Conservation (phyloP, 2,329 filamentous ascomycete species). For the Colletotrichum shisoi region DNA sequence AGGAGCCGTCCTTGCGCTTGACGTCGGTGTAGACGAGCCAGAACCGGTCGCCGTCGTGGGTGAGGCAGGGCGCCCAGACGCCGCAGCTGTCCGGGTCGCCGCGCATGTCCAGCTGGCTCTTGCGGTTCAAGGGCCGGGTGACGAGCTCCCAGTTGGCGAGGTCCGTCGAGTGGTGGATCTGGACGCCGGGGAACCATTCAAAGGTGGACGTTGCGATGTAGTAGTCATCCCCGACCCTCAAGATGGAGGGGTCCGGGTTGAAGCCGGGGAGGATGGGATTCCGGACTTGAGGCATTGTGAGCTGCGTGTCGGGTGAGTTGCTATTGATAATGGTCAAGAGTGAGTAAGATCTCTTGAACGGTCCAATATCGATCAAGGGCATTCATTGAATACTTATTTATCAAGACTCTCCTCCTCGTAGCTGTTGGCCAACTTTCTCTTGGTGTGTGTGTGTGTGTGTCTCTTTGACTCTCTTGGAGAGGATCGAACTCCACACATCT, state of each 20-base stretch:
- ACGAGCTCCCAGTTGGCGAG: conserved; percentile 62
- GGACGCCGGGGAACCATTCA: conserved; percentile 64
- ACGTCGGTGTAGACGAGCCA: conserved; percentile 73
- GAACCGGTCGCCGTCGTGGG: conserved; percentile 66
- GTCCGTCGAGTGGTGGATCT: conserved; percentile 63
- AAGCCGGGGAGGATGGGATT: conserved; percentile 67
- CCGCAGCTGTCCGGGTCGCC: conserved; percentile 68
- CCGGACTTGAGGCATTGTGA: conserved; percentile 57
- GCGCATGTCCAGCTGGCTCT: conserved; percentile 63
- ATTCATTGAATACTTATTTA: neutral
- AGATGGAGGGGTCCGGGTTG: conserved; percentile 63
- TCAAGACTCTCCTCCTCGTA: neutral
- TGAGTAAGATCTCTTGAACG: no score
- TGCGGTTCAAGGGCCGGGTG: conserved; percentile 58
- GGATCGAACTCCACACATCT: conserved; percentile 25
- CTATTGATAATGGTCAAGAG: neutral
- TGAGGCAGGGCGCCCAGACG: conserved; percentile 71
- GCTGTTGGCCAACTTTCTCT: neutral
- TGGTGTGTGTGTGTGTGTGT: neutral
- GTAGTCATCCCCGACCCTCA: conserved; percentile 61
- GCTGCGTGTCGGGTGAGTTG: no score
- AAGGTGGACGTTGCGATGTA: conserved; percentile 66
- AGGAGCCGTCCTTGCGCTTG: conserved; percentile 71
- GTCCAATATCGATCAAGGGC: rapidly evolving
- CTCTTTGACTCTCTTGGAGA: neutral